Conservation (phyloP, 345 rosid genomes). For the Acer negundo region DNA sequence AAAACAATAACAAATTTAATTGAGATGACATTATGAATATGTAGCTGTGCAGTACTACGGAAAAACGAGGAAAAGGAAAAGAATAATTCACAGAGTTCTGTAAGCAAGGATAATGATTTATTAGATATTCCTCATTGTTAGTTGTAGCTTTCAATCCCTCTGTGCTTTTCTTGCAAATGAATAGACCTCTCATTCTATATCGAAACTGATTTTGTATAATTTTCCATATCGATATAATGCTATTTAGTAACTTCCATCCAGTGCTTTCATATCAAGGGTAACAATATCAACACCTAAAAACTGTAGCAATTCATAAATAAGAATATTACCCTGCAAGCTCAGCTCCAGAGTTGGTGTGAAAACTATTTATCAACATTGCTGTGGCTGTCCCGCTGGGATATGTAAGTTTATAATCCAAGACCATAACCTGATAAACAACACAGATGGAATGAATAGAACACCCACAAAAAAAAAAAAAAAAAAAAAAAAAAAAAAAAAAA, state of each 20-base stretch:
- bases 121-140: neutral
- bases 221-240: neutral
- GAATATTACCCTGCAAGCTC: constrained; percentile 82
- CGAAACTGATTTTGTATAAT: neutral
- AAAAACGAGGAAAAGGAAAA: neutral
- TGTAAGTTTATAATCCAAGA: constrained; percentile 86
- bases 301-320: neutral
- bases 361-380: constrained; percentile 92
- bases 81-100: neutral
- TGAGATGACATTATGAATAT: neutral
- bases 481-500: neutral
- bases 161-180: neutral
- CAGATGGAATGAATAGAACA: neutral
- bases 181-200: neutral
- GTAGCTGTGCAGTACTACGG: neutral
- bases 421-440: constrained; percentile 64
- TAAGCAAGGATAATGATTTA: neutral
- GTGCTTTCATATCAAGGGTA: constrained; percentile 5
- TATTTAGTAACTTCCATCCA: neutral
- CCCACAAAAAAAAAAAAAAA: neutral
- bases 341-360: constrained; percentile 84
- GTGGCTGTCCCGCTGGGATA: constrained; percentile 98
- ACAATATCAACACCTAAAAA: constrained; percentile 1
- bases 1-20: neutral
- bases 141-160: neutral